Evolutionary conservation across 345 rosid genomes (phyloP).

Genomic region (Euphorbia pulcherrima): DNA sequence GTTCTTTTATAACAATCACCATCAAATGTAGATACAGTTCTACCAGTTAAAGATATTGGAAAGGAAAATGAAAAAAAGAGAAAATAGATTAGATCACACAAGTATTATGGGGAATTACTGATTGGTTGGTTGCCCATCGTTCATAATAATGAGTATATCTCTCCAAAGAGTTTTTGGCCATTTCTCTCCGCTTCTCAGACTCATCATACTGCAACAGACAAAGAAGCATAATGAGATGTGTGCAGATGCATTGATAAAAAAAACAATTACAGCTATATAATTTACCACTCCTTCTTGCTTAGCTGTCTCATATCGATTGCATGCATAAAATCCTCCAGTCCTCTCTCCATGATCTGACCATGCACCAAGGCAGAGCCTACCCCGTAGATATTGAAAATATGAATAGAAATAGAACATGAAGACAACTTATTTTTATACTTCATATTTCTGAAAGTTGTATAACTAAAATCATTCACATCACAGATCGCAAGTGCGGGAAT

Average conservation of each 20-base stretch:
- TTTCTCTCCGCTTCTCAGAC: slow-evolving; percentile 76
- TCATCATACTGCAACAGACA: slow-evolving; percentile 52
- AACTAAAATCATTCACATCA: background rate
- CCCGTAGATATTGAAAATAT: slow-evolving; percentile 20
- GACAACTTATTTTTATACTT: background rate
- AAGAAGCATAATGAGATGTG: background rate
- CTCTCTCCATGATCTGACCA: slow-evolving; percentile 78
- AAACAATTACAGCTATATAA: background rate
- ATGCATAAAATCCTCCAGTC: slow-evolving; percentile 77
- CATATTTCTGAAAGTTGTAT: background rate
- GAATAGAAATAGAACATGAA: background rate
- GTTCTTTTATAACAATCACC: background rate
- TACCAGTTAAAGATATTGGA: background rate
- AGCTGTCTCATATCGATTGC: slow-evolving; percentile 77
- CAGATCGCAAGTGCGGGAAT: background rate
- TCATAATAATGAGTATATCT: slow-evolving; percentile 87
- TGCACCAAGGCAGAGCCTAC: slow-evolving; percentile 77
- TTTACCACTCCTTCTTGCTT: slow-evolving; percentile 85
- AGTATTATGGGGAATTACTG: slow-evolving; percentile 37
- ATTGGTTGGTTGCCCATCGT: slow-evolving; percentile 86
- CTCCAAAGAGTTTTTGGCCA: slow-evolving; percentile 85
- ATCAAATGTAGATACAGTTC: background rate
- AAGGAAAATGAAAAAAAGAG: background rate
- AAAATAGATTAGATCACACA: background rate
- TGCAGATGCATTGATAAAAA: background rate